These are phyloP conservation scores for Allodekkera sacchari DNA, from an alignment of 805 yeast genomes.

Conservation along the genomic window DNA sequence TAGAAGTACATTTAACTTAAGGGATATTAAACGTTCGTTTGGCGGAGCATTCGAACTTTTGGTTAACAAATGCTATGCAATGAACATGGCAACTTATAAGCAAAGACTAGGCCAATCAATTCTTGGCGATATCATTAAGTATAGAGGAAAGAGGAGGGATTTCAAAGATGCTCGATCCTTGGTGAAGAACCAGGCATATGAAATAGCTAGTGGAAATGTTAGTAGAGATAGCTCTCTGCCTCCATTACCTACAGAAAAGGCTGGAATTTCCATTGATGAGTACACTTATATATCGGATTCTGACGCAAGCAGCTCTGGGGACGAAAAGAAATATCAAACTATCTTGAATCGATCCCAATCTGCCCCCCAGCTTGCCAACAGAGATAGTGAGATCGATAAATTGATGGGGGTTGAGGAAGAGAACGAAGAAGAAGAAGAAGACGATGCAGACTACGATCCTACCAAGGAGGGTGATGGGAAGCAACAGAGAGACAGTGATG, in stretches of 20 bases:
- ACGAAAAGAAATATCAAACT: too few species aligned
- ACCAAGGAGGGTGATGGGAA: constrained; percentile 71
- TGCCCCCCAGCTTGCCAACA: too few species aligned
- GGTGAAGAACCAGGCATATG: constrained; percentile 53
- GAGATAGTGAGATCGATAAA: constrained; percentile 11
- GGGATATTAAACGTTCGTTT: constrained; percentile 77
- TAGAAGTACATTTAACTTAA: constrained; percentile 72
- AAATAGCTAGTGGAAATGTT: constrained; percentile 18
- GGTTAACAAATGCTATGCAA: constrained; percentile 64
- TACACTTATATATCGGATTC: constrained; percentile 28
- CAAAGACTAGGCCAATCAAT: constrained; percentile 64
- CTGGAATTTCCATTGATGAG: constrained; percentile 31
- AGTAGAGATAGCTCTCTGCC: constrained; percentile 16
- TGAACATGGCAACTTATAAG: constrained; percentile 58
- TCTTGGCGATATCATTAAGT: constrained; percentile 70
- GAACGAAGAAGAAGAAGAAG: constrained; percentile 9
- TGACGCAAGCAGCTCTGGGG: constrained; percentile 28
- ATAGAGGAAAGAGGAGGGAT: constrained; percentile 66
- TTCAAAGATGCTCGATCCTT: constrained; percentile 65
- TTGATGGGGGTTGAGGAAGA: constrained; percentile 18
- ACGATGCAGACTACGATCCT: constrained; percentile 51
- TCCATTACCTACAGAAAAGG: constrained; percentile 28
- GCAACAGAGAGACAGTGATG: constrained; percentile 7
- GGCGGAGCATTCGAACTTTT: constrained; percentile 80
- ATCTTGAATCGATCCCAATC: too few species aligned